Evolutionary conservation across 2,329 filamentous ascomycete genomes (phyloP), one percentile per base, ranked within the genome.

Genomic region (Claviceps cyperi): DNA sequence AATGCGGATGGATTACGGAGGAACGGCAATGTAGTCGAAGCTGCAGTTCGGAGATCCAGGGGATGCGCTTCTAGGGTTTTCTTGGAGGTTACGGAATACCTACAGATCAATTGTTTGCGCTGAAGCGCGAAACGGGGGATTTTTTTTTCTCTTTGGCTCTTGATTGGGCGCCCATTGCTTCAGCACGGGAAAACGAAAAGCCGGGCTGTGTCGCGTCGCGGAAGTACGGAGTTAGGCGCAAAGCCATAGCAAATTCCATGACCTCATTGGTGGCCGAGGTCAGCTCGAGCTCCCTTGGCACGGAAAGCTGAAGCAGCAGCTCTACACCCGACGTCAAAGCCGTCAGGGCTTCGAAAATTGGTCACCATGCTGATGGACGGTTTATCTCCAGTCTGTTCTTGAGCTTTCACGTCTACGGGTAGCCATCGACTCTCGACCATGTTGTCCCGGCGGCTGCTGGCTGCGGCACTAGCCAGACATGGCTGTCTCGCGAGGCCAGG

Each of bases 361-460:
- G 21, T 17, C 45, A 47, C 8, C 15, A 39, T 47, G 46, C 19
- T 1, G 15, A 35, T 15, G 46, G 36, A 15, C 15, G 13, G 17
- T 32, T 19, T 15, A 5, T 39, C 19, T 32, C n/a, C 5, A 15
- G 9, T 38, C 21, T n/a, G 11, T 19, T 19, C 7, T 19, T 39
- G 46, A 47, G 46, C 32, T 15, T 17, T 5, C 4, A 21, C 43
- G 36, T 40, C 17, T 39, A 43, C 39, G 35, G 37, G 3, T 39
- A 35, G 32, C 21, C 46, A 21, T 43, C 19, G 6, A 28, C 19
- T 35, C 5, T 48, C 24, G 13, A 55, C 50, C 52, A 64, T 65
- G 62, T 62, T 65, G 49, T 51, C 55, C 21, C 53, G 55, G 54
- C 57, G 60, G 55, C 54, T 58, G 37, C 53, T 60, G 50, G 57